A percentile compares a stretch with the other conserved stretches of the same genome.
Conservation (phyloP, 805 yeast species). For the Nakazawaea peltata region DNA sequence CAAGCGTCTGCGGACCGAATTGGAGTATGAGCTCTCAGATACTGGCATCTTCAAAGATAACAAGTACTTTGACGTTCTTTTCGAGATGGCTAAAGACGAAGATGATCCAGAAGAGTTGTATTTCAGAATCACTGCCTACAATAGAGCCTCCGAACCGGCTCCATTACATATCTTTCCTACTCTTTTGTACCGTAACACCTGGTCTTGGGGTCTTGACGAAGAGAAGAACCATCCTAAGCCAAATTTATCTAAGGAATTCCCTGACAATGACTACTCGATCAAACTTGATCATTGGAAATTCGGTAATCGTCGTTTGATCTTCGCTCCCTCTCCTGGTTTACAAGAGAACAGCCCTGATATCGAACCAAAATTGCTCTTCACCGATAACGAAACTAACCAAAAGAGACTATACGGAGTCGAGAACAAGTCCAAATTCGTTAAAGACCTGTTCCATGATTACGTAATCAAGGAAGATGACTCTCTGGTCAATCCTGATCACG, state of each 20-base stretch:
- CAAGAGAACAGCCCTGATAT: slow-evolving; percentile 54
- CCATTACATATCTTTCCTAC: slow-evolving; percentile 86
- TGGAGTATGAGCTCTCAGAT: slow-evolving; percentile 78
- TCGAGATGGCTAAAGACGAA: slow-evolving; percentile 84
- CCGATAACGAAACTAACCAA: slow-evolving; percentile 84
- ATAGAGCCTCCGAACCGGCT: slow-evolving; percentile 77
- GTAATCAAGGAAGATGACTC: slow-evolving; percentile 51
- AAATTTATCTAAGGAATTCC: slow-evolving; percentile 28
- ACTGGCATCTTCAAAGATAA: slow-evolving; percentile 66
- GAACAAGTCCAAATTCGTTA: slow-evolving; percentile 54
- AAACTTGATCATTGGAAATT: slow-evolving; percentile 59
- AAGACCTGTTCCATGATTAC: slow-evolving; percentile 89
- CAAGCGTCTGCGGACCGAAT: slow-evolving; percentile 55
- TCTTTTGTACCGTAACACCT: slow-evolving; percentile 75
- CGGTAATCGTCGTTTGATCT: slow-evolving; percentile 56
- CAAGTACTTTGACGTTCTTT: slow-evolving; percentile 78
- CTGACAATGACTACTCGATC: slow-evolving; percentile 37
- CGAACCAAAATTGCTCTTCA: slow-evolving; percentile 70
- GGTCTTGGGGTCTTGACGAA: slow-evolving; percentile 80
- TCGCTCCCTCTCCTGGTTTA: slow-evolving; percentile 81
- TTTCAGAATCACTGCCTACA: slow-evolving; percentile 83
- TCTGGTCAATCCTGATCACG: slow-evolving; percentile 60
- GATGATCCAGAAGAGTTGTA: slow-evolving; percentile 72
- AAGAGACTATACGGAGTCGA: slow-evolving; percentile 55
- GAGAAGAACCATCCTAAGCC: slow-evolving; percentile 42